These are phyloP conservation scores for Trichoderma cornu-damae DNA, from an alignment of 2,329 filamentous ascomycete species.

Conservation along the genomic window DNA sequence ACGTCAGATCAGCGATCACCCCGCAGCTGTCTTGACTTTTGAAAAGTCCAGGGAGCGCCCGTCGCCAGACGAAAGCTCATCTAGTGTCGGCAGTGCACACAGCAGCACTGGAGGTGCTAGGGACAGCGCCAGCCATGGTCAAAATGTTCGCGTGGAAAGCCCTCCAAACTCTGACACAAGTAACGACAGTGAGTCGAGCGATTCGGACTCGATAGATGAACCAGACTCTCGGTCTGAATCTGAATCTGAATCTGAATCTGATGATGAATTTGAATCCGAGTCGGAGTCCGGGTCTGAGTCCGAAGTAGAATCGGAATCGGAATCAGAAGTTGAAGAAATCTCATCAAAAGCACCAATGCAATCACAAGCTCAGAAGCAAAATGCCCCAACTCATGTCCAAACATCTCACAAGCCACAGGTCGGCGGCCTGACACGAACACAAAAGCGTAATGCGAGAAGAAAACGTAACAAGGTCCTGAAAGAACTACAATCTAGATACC, in stretches of 20 bases:
- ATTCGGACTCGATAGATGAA: slow-evolving; percentile 19
- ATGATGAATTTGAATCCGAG: slow-evolving; percentile 28
- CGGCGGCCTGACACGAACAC: slow-evolving; percentile 40
- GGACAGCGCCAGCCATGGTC: background rate
- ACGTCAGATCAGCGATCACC: background rate
- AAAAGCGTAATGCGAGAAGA: slow-evolving; percentile 49
- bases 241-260: no score
- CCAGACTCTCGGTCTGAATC: slow-evolving; percentile 27
- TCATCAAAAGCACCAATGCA: slow-evolving; percentile 30
- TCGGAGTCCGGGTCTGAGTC: slow-evolving; percentile 29
- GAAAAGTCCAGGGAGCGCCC: background rate
- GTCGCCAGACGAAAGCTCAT: background rate
- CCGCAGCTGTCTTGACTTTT: background rate
- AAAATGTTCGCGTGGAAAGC: background rate
- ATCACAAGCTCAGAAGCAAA: background rate
- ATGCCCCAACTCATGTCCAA: background rate
- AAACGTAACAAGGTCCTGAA: slow-evolving; percentile 33
- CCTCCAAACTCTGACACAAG: background rate
- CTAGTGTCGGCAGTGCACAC: slow-evolving; percentile 18
- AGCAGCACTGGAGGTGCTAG: slow-evolving; percentile 9
- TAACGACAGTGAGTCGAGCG: slow-evolving; percentile 21
- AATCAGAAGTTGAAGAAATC: slow-evolving; percentile 34
- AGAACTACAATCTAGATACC: slow-evolving; percentile 18
- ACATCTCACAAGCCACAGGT: slow-evolving; percentile 22
- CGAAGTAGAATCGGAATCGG: slow-evolving; percentile 25